These are phyloP conservation scores for Arthroderma sp. DNA, from an alignment of 2,329 filamentous ascomycete species.

Conservation along the genomic window DNA sequence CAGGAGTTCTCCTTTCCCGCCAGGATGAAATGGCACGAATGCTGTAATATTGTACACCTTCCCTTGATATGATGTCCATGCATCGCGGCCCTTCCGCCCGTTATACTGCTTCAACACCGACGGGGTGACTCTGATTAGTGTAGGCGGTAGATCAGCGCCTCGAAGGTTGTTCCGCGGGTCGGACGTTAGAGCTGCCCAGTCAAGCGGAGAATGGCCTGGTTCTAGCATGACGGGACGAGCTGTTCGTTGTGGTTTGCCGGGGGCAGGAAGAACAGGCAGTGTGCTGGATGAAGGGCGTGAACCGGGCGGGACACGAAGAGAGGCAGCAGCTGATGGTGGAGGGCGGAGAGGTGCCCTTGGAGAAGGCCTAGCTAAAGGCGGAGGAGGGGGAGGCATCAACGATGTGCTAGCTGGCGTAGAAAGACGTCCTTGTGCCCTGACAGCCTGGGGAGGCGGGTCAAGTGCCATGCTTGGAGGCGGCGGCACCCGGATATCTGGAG, in stretches of 20 bases:
- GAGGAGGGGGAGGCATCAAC: slow-evolving; percentile 16
- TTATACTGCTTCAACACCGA: slow-evolving; percentile 66
- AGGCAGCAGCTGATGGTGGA: slow-evolving; percentile 35
- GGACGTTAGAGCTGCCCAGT: slow-evolving; percentile 74
- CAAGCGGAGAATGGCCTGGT: slow-evolving; percentile 88
- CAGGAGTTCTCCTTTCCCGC: slow-evolving; percentile 53
- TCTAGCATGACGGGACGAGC: slow-evolving; percentile 56
- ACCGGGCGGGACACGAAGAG: slow-evolving; percentile 32
- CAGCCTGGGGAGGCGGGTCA: background rate
- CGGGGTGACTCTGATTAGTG: slow-evolving; percentile 62
- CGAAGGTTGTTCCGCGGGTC: slow-evolving; percentile 54
- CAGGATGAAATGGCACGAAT: slow-evolving; percentile 82
- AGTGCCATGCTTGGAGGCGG: background rate
- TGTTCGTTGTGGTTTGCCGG: slow-evolving; percentile 37
- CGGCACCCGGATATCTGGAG: background rate
- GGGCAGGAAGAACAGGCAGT: slow-evolving; percentile 32
- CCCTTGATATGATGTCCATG: slow-evolving; percentile 81
- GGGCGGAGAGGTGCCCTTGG: slow-evolving; percentile 24
- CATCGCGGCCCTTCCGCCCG: slow-evolving; percentile 70
- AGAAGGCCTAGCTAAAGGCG: slow-evolving; percentile 12
- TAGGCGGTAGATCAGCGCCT: slow-evolving; percentile 41
- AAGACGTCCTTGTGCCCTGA: background rate
- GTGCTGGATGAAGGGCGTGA: slow-evolving; percentile 30
- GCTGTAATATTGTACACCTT: slow-evolving; percentile 91
- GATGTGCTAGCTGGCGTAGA: background rate